A percentile compares a stretch with the other conserved stretches of the same genome.
These are phyloP conservation scores for Cyathus striatus DNA, from an alignment of 768 basidiomycete species.

Conservation along the genomic window DNA sequence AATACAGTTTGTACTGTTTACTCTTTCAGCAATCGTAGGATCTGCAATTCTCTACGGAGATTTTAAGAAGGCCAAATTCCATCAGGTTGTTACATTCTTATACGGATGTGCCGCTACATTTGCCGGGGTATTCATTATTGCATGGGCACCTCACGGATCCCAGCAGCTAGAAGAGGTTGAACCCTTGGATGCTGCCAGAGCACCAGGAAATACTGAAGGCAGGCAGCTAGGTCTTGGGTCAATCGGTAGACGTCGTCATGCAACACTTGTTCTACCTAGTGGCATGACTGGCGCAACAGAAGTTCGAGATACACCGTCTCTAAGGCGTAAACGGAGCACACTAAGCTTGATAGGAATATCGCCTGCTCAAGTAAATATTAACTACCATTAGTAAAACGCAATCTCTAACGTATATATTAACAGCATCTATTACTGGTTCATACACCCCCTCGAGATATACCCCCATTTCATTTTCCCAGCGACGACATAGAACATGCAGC, in stretches of 20 bases:
- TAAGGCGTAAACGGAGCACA: constrained; percentile 50
- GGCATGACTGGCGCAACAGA: constrained; percentile 27
- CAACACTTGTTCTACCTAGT: constrained; percentile 45
- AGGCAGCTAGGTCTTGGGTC: constrained; percentile 23
- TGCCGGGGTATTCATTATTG: constrained; percentile 83
- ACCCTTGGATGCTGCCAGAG: constrained; percentile 17
- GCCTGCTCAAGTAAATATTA: constrained; percentile 56
- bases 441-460: constrained; percentile 53
- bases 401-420: constrained; percentile 2
- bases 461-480: constrained; percentile 17
- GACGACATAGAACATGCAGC: constrained; percentile 25
- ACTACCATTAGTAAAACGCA: background rate
- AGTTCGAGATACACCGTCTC: constrained; percentile 32
- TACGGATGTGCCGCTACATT: constrained; percentile 91
- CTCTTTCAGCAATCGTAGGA: constrained; percentile 86
- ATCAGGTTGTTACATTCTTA: constrained; percentile 77
- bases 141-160: constrained; percentile 46
- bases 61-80: constrained; percentile 78
- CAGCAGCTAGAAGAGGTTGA: constrained; percentile 18
- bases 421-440: constrained; percentile 64
- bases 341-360: constrained; percentile 67
- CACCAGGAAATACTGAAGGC: constrained; percentile 13
- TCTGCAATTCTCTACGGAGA: constrained; percentile 94
- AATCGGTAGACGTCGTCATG: constrained; percentile 33
- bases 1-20: constrained; percentile 93